Evolutionary conservation across 495 filamentous ascomycete species (phyloP), one percentile per base, ranked within the genome.

Genomic region (Staphylotrichum longicolle): DNA sequence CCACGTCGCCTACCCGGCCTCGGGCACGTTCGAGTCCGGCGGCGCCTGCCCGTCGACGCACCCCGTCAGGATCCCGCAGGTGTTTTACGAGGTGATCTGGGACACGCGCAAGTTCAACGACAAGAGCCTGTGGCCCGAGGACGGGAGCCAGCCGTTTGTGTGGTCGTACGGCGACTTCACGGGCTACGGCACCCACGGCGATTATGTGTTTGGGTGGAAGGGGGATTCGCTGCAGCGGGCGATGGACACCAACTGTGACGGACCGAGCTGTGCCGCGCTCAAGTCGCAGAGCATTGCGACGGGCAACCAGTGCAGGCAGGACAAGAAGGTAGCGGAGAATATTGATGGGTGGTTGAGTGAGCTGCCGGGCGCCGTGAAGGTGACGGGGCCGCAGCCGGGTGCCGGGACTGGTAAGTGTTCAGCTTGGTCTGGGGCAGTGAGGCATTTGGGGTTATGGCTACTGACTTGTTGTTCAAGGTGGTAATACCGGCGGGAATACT

Each of bases 91-190:
- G 62, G 75, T 86, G 42, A 60, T 72, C 49, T 72, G 71, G 74
- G 69, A 73, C 39, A 77, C 75, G 5, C 64, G 67, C 8, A 56
- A 60, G 41, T 77, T 76, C 52, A 77, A 78, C 57, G 65, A 77
- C 60, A 58, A 56, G 40, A 51, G 34, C 53, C 50, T 72, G 40
- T 80, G 78, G 75, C 77, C 77, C 27, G 68, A 71, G 53, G 76
- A 75, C 50, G 75, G 74, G 52, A 71, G 61, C 48, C 77, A 80
- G 61, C 78, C 78, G 14, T 80, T 81, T 64, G 74, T 80, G n/a
- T 81, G 77, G 76, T 74, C 69, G 45, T 77, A 74, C 50, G 75
- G 74, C 30, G 68, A 78, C 40, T 62, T 53, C 33, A 74, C 70
- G 4, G 75, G 75, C 4, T 75, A 75, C 48, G 74, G 75, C 3